Base-by-base conservation (phyloP, 2,329 filamentous ascomycete species). In the Pseudogymnoascus sp. region DNA sequence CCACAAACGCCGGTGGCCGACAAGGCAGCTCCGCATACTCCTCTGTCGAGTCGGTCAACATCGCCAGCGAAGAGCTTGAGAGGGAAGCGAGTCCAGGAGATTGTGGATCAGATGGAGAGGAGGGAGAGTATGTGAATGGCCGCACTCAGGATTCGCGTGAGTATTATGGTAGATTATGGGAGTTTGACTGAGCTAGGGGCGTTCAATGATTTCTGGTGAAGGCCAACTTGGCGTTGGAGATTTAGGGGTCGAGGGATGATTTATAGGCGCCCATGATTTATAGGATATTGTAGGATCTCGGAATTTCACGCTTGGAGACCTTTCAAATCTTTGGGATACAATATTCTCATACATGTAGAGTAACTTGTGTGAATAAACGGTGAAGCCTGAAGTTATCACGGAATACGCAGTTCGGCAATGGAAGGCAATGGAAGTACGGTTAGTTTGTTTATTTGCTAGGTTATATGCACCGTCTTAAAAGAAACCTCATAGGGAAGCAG, bases 71-170 rank as follows among this genome's bases (percentile, higher is more conserved):
- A 50, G 25, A 50, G 43, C 43, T 50, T 50, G 43, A 50, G 43
- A 16, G 43, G 43, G 14, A 50, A 50, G 43, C 28, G 43, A 12
- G 43, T 50, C 7, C 43, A 50, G 25, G 43, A 50, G 43, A 50
- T 50, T 50, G 43, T 50, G 22, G 43, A 50, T 50, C 43, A 50
- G 43, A 50, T 50, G 43, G 43, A 50, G n/a, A 50, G 43, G 43
- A 50, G 43, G 25, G 43, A 12, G 7, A 50, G 43, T 50, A 50
- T 50, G 43, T 50, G 25, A 50, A 22, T 28, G 8, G 9, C 16
- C 4, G 4, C 25, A 11, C 25, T 30, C 4, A 4, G 4, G 14
- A 16, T 28, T 30, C 25, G 12, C 22, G n/a, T 30, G n/a, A 6
- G 25, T 8, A 30, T 30, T 50, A 30, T 14, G n/a, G 25, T 14